These are phyloP conservation scores for Lactifluus subvellereus DNA, from an alignment of 768 basidiomycete species.

Conservation along the genomic window DNA sequence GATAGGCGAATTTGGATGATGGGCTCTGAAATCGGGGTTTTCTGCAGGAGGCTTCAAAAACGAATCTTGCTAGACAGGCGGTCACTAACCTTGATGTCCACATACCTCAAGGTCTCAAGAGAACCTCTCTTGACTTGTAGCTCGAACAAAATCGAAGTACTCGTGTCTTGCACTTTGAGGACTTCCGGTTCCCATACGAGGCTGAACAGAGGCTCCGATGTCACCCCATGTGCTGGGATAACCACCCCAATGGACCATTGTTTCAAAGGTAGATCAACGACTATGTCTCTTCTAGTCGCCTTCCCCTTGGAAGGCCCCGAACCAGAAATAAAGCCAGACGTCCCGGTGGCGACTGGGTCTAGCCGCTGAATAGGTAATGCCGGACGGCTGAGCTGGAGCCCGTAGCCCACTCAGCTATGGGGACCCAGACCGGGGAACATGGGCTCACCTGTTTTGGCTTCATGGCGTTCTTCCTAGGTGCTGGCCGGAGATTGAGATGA, in stretches of 20 bases:
- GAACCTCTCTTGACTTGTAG: background rate
- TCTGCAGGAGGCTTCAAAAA: background rate
- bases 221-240: background rate
- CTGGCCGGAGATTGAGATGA: background rate
- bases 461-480: constrained; percentile 8
- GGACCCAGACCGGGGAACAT: background rate
- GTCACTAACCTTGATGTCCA: constrained; percentile 4
- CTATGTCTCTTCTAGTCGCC: background rate
- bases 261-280: constrained; percentile 5
- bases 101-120: background rate
- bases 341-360: background rate
- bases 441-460: constrained; percentile 11
- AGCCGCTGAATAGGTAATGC: background rate
- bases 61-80: background rate
- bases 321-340: constrained; percentile 9
- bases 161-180: constrained; percentile 3
- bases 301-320: background rate
- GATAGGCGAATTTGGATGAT: constrained; percentile 10
- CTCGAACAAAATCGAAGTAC: constrained; percentile 6
- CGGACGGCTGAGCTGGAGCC: background rate
- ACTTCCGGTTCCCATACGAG: background rate
- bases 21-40: background rate
- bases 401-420: constrained; percentile 1
- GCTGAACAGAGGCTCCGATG: background rate
- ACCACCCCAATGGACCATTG: constrained; percentile 8